These are phyloP conservation scores for Plasmodium falciparum DNA, from an alignment of 169 alveolate species.

Conservation along the genomic window DNA sequence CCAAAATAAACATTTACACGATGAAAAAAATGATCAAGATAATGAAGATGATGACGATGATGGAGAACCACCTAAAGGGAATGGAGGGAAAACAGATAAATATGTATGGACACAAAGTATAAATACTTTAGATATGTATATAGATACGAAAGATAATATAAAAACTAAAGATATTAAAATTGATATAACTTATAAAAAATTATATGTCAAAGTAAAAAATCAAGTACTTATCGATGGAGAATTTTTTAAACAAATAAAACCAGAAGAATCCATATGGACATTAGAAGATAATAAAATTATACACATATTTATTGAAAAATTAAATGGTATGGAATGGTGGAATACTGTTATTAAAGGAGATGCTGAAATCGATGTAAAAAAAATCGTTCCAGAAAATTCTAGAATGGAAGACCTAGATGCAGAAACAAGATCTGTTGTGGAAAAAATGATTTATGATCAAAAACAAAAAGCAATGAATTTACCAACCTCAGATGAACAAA, in stretches of 20 bases:
- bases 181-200: conserved; percentile 79
- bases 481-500: conserved; percentile 95
- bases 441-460: conserved; percentile 98
- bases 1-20: neutral
- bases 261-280: conserved; percentile 97
- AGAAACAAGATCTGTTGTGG: conserved; percentile 97
- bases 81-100: conserved; percentile 88
- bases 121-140: conserved; percentile 83
- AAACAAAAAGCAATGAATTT: conserved; percentile 93
- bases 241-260: conserved; percentile 90
- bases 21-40: conserved; percentile 14
- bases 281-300: conserved; percentile 91
- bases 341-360: conserved; percentile 95
- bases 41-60: conserved; percentile 45
- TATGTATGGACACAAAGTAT: conserved; percentile 95
- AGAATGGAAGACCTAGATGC: conserved; percentile 96
- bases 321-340: conserved; percentile 97
- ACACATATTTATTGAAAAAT: conserved; percentile 93
- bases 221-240: conserved; percentile 91
- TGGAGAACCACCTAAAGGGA: conserved; percentile 79
- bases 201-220: conserved; percentile 85
- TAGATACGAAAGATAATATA: conserved; percentile 74
- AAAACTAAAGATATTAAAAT: conserved; percentile 80
- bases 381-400: conserved; percentile 98
- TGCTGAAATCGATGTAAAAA: conserved; percentile 96